Evolutionary conservation across 2,329 filamentous ascomycete genomes (phyloP).

Genomic region (Nemania diffusa): DNA sequence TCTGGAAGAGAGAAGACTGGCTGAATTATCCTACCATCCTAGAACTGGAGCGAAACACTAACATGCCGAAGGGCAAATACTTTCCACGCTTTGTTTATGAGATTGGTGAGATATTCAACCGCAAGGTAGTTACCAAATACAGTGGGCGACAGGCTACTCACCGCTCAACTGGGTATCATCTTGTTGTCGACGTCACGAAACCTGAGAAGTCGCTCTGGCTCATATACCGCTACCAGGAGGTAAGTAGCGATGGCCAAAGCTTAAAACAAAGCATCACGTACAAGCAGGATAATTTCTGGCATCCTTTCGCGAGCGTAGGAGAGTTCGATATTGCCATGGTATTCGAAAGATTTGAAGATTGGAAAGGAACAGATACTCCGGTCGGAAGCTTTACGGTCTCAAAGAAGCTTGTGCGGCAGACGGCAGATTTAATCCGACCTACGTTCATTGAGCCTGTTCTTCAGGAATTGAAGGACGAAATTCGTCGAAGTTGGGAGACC

Average conservation of each 20-base stretch:
- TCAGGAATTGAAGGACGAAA: conserved; percentile 35
- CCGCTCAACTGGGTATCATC: conserved; percentile 39
- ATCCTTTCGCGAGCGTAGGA: conserved; percentile 36
- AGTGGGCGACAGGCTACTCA: conserved; percentile 37
- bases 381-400: conserved; percentile 31
- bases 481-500: conserved; percentile 34
- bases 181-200: conserved; percentile 38
- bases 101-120: conserved; percentile 40
- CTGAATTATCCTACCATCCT: conserved; percentile 34
- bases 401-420: conserved; percentile 37
- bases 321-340: conserved; percentile 39
- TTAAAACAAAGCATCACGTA: conserved; percentile 36
- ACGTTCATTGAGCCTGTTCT: conserved; percentile 38
- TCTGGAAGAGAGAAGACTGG: conserved; percentile 37
- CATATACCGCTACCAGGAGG: conserved; percentile 38
- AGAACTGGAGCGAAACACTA: conserved; percentile 31
- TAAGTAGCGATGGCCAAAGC: conserved; percentile 25
- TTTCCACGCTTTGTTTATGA: conserved; percentile 39
- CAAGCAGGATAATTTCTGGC: conserved; percentile 39
- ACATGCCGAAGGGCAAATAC: conserved; percentile 34
- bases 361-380: conserved; percentile 33
- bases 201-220: conserved; percentile 40
- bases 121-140: conserved; percentile 31
- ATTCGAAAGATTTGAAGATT: conserved; percentile 36
- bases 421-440: conserved; percentile 33